Percentiles rank a stretch among this genome's conserved stretches.
These are phyloP conservation scores for Nyssa sinensis DNA, from an alignment of 148 eudicot species.

Conservation along the genomic window DNA sequence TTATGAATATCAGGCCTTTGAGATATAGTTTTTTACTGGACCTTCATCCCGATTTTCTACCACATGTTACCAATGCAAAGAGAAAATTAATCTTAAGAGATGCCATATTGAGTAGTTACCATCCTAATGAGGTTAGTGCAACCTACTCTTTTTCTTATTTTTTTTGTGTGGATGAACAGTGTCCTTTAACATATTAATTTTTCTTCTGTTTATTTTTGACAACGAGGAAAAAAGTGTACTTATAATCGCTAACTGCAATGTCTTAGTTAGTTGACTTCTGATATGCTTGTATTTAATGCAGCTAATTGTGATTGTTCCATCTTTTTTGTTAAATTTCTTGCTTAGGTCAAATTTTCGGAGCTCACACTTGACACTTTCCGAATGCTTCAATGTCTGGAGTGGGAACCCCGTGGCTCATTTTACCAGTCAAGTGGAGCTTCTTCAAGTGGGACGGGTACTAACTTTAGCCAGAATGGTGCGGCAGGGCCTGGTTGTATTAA, in stretches of 20 bases:
- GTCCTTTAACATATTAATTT: no score
- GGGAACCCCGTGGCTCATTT: slow-evolving; percentile 92
- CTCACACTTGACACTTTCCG: slow-evolving; percentile 79
- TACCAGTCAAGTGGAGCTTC: no score
- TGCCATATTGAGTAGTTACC: slow-evolving; percentile 81
- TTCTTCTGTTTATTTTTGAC: no score
- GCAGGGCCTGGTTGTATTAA: slow-evolving; percentile 44
- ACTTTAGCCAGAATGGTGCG: slow-evolving; percentile 53
- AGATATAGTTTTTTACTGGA: slow-evolving; percentile 84
- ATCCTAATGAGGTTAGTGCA: slow-evolving; percentile 72
- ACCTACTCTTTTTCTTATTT: slow-evolving; percentile 1
- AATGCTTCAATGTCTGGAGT: slow-evolving; percentile 90
- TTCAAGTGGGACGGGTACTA: slow-evolving; percentile 34
- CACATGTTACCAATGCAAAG: slow-evolving; percentile 48
- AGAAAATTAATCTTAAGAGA: slow-evolving; percentile 73
- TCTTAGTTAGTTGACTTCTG: neutral
- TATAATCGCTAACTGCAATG: neutral
- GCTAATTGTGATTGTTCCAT: neutral
- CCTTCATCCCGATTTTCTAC: slow-evolving; percentile 74
- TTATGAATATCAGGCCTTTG: slow-evolving; percentile 87
- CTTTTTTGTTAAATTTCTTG: slow-evolving; percentile 8
- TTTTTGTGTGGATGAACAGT: no score
- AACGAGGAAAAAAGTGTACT: no score
- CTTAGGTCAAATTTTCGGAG: slow-evolving; percentile 83
- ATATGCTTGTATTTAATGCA: neutral